Evolutionary conservation across 257 asterid species (phyloP).

Genomic region (Petrea volubilis): DNA sequence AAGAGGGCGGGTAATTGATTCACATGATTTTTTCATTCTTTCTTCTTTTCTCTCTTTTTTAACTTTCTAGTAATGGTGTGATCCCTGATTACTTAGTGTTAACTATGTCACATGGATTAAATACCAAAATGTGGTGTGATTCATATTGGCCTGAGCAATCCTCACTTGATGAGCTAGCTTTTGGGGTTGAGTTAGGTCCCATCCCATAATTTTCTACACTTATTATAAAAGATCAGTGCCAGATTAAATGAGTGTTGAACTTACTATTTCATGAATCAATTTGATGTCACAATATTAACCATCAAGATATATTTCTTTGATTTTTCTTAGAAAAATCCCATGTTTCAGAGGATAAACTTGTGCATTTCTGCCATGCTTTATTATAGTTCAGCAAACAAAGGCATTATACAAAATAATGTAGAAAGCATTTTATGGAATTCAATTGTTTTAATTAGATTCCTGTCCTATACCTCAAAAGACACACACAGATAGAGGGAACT

Average conservation of each 20-base stretch:
- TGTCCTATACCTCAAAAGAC: not conserved
- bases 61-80: not conserved
- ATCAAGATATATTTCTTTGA: not conserved
- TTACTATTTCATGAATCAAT: not conserved
- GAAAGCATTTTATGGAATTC: not conserved
- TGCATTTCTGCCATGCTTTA: not conserved
- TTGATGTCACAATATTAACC: not conserved
- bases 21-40: not conserved
- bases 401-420: not conserved
- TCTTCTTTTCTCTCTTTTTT: not conserved
- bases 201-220: too few species aligned
- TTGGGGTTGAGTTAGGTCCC: too few species aligned
- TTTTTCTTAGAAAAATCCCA: not conserved
- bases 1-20: slow-evolving; percentile 60
- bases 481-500: not conserved
- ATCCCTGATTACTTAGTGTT: slow-evolving; percentile 4
- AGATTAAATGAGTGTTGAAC: not conserved
- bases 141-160: too few species aligned
- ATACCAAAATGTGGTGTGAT: too few species aligned
- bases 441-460: not conserved
- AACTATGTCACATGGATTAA: too few species aligned
- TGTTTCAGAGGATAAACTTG: not conserved
- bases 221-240: not conserved
- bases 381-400: not conserved
- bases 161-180: too few species aligned